phyloP scores from a whole-genome alignment of 2,329 filamentous ascomycete species.

The Paraconiothyrium brasiliense region DNA sequence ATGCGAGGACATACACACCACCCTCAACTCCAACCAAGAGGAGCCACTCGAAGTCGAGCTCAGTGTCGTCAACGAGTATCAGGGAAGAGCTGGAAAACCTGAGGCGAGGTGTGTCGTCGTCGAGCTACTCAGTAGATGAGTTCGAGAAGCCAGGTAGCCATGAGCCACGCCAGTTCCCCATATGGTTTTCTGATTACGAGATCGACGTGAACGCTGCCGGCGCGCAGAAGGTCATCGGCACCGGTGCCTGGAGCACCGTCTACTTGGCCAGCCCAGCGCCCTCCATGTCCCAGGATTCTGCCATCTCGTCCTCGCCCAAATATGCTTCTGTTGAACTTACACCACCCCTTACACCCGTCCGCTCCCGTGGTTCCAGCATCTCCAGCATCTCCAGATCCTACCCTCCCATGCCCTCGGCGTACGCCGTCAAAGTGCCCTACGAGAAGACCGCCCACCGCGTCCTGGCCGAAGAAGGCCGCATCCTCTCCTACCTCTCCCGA shows the following conservation, averaged over 20 bases:
- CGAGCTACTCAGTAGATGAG: slow-evolving; percentile 30
- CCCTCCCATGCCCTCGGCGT: slow-evolving; percentile 29
- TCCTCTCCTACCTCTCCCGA: slow-evolving; percentile 45
- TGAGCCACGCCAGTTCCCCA: slow-evolving; percentile 35
- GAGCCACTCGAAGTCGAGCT: slow-evolving; percentile 32
- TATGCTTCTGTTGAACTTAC: slow-evolving; percentile 25
- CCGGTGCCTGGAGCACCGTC: slow-evolving; percentile 50
- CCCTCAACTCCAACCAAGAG: slow-evolving; percentile 39
- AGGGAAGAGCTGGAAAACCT: slow-evolving; percentile 29
- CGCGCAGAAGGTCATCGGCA: slow-evolving; percentile 41
- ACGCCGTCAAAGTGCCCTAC: slow-evolving; percentile 48
- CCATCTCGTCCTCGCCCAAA: slow-evolving; percentile 13
- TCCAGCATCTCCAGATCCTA: slow-evolving; percentile 19
- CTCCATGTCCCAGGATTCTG: slow-evolving; percentile 18
- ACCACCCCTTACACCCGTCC: slow-evolving; percentile 41
- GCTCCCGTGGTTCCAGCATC: slow-evolving; percentile 28
- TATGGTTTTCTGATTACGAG: slow-evolving; percentile 39
- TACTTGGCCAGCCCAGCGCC: slow-evolving; percentile 42
- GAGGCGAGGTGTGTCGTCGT: slow-evolving; percentile 33
- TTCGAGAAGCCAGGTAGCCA: slow-evolving; percentile 31
- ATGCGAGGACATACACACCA: slow-evolving; percentile 29
- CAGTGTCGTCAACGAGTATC: slow-evolving; percentile 27
- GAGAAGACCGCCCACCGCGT: slow-evolving; percentile 42
- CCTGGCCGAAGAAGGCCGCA: slow-evolving; percentile 41
- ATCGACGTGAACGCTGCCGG: slow-evolving; percentile 33